Percentiles rank a stretch among this genome's conserved stretches.
Conservation (phyloP, 2,329 filamentous ascomycete genomes). For the Calycina marina region DNA sequence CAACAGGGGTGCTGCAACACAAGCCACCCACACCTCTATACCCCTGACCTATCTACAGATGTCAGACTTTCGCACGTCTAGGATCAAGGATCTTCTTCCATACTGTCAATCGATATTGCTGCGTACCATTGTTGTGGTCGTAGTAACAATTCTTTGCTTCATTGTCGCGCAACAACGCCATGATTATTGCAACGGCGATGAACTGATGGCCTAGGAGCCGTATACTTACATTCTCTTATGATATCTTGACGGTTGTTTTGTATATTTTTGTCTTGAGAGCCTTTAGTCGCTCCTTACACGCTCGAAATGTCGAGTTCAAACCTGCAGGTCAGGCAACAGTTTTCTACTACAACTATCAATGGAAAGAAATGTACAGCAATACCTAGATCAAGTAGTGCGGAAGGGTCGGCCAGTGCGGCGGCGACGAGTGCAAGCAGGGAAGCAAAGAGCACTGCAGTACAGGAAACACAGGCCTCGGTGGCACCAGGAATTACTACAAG, state of each 20-base stretch:
- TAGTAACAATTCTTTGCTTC: too few relatives aligned
- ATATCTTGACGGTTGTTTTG: slow-evolving; percentile 17
- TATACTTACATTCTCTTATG: slow-evolving; percentile 3
- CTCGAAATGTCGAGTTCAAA: slow-evolving; percentile 27
- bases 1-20: too few relatives aligned
- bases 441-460: too few relatives aligned
- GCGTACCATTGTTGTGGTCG: too few relatives aligned
- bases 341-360: slow-evolving; percentile 34
- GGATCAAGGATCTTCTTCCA: too few relatives aligned
- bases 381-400: slow-evolving; percentile 24
- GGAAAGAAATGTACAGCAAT: slow-evolving; percentile 40
- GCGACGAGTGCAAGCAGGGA: slow-evolving; percentile 1
- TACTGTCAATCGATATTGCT: too few relatives aligned
- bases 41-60: too few relatives aligned
- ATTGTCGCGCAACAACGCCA: too few relatives aligned
- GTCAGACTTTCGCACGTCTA: too few relatives aligned
- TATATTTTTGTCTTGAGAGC: slow-evolving; percentile 14
- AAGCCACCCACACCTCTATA: too few relatives aligned
- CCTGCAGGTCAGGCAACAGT: slow-evolving; percentile 31
- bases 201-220: slow-evolving; percentile 18
- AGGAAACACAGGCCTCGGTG: too few relatives aligned
- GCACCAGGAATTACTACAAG: slow-evolving; percentile 1
- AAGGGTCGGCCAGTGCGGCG: not conserved
- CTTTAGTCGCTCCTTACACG: slow-evolving; percentile 14
- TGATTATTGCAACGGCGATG: slow-evolving; percentile 8